A percentile compares a stretch with the other conserved stretches of the same genome.
These are phyloP conservation scores for Termitomyces sp. DNA, from an alignment of 768 basidiomycete species.

Conservation along the genomic window DNA sequence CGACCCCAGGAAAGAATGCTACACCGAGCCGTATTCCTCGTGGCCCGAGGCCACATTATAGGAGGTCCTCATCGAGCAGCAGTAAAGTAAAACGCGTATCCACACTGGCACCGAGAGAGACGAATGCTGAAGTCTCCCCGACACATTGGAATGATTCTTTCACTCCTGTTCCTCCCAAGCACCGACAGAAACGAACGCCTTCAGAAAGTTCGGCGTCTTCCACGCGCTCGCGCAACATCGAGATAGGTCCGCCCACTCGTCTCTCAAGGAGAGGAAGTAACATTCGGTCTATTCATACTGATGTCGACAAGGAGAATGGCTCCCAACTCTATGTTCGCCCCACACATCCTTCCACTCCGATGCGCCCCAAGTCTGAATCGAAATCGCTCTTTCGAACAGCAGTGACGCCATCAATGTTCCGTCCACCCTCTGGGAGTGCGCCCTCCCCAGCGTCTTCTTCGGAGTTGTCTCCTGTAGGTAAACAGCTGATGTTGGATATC, in stretches of 20 bases:
- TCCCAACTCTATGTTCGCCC: slow-evolving; percentile 27
- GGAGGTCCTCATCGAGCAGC: slow-evolving; percentile 23
- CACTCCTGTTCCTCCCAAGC: slow-evolving; percentile 28
- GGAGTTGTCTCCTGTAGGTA: slow-evolving; percentile 66
- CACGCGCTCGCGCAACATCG: slow-evolving; percentile 9
- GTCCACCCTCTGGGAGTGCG: slow-evolving; percentile 34
- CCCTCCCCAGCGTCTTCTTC: slow-evolving; percentile 69
- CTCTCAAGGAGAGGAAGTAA: slow-evolving; percentile 10
- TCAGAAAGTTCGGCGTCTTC: slow-evolving; percentile 22
- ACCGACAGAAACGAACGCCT: slow-evolving; percentile 21
- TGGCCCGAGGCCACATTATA: slow-evolving; percentile 35
- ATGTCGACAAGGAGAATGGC: slow-evolving; percentile 38
- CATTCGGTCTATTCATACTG: slow-evolving; percentile 14
- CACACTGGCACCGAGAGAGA: slow-evolving; percentile 20
- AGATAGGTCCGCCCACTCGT: slow-evolving; percentile 13
- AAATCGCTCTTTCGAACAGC: slow-evolving; percentile 31
- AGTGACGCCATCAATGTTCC: slow-evolving; percentile 41
- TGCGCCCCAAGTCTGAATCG: slow-evolving; percentile 32
- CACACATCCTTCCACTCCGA: slow-evolving; percentile 41
- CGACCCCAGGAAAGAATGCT: slow-evolving; percentile 36
- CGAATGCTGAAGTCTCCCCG: slow-evolving; percentile 15
- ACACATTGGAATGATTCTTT: slow-evolving; percentile 23
- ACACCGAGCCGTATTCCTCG: slow-evolving; percentile 34
- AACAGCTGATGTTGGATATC: slow-evolving; percentile 62
- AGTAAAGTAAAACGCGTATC: slow-evolving; percentile 22